A percentile compares a stretch with the other conserved stretches of the same genome.
phyloP scores from a whole-genome alignment of 139 green algal species.

The Asterochloris erici region DNA sequence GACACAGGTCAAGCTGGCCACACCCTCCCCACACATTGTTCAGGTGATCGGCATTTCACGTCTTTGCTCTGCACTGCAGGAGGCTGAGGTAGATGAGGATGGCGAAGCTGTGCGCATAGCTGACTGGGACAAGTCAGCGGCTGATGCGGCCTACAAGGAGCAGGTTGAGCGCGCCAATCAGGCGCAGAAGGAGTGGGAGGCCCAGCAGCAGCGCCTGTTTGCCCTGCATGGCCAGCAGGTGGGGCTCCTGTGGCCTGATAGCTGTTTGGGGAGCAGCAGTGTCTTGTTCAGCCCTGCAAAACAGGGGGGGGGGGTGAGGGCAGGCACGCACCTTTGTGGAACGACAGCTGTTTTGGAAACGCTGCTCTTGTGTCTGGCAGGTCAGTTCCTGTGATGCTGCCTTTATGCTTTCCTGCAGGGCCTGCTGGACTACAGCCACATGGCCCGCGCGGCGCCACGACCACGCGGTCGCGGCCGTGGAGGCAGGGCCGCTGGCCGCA shows the following conservation, averaged over 20 bases:
- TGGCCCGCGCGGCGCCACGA: too few species aligned
- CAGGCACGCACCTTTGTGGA: too few species aligned
- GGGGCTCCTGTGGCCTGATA: background rate
- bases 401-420: too few species aligned
- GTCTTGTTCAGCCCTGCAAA: background rate
- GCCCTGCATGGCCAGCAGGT: background rate
- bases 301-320: too few species aligned
- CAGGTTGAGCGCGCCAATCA: slow-evolving; percentile 35
- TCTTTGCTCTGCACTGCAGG: slow-evolving; percentile 15
- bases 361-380: too few species aligned
- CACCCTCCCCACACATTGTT: background rate
- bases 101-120: slow-evolving; percentile 41
- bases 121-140: slow-evolving; percentile 64
- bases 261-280: background rate
- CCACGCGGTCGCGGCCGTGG: too few species aligned
- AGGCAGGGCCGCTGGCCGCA: too few species aligned
- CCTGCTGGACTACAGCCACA: too few species aligned
- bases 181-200: background rate
- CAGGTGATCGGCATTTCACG: background rate
- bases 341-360: too few species aligned
- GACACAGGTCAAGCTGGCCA: background rate
- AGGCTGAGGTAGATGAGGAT: slow-evolving; percentile 56
- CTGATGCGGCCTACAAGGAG: slow-evolving; percentile 47
- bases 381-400: too few species aligned
- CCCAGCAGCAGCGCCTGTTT: background rate